Conservation (phyloP, 176 grass and related monocot genomes). For the Ensete ventricosum region DNA sequence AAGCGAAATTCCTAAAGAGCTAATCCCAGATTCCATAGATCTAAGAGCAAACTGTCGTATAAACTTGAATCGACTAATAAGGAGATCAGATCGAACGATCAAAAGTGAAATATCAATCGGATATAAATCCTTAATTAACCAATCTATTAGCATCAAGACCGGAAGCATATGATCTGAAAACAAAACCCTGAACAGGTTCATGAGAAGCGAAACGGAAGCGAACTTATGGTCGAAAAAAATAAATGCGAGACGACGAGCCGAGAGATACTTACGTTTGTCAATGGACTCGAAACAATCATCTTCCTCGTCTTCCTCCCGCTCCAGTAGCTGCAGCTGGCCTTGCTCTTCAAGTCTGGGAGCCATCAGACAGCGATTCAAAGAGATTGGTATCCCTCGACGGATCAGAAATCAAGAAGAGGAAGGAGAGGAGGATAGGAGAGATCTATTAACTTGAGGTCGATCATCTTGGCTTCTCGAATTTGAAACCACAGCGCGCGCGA, state of each 20-base stretch:
- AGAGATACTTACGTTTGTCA: conserved; percentile 46
- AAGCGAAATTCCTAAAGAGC: background rate
- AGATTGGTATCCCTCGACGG: background rate
- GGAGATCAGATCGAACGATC: background rate
- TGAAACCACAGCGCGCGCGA: background rate
- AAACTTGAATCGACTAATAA: background rate
- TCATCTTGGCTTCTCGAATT: background rate
- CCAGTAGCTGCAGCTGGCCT: conserved; percentile 82
- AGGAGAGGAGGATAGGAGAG: background rate
- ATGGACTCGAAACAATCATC: conserved; percentile 84
- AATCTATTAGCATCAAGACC: background rate
- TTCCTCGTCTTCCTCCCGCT: conserved; percentile 58
- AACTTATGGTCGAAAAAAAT: background rate
- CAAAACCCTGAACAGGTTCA: background rate
- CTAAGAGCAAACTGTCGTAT: background rate
- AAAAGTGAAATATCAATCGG: background rate
- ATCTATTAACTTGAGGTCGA: conserved; percentile 4
- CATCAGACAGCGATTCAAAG: background rate
- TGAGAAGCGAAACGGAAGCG: background rate
- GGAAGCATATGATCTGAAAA: background rate
- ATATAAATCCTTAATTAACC: background rate
- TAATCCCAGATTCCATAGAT: background rate
- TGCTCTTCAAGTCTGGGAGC: conserved; percentile 58
- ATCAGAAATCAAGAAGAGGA: background rate
- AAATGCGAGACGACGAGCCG: conserved; percentile 5